Percentiles rank a stretch among this genome's conserved stretches.
These are phyloP conservation scores for Quercus glauca DNA, from an alignment of 306 rosid species.

Conservation along the genomic window DNA sequence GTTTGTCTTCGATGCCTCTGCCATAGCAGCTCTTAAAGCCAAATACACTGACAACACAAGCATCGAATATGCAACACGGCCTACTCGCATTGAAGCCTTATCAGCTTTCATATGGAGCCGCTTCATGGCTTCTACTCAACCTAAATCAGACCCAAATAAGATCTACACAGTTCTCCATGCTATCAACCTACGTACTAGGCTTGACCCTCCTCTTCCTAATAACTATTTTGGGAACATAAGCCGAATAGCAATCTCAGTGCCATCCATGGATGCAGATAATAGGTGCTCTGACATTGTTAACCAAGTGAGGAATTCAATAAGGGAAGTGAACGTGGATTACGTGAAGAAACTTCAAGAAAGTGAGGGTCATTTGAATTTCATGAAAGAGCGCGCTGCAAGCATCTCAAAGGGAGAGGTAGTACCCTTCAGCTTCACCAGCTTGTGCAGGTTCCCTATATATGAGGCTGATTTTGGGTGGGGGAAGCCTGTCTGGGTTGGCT, in stretches of 20 bases:
- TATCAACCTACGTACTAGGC: constrained; percentile 11
- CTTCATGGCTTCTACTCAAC: background rate
- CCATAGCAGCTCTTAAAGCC: constrained; percentile 8
- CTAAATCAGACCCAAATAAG: background rate
- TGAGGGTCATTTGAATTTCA: background rate
- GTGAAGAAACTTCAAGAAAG: background rate
- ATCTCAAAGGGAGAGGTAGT: background rate
- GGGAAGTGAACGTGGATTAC: background rate
- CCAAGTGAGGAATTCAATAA: background rate
- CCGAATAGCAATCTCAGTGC: background rate
- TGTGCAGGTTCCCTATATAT: constrained; percentile 14
- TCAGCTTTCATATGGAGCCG: constrained; percentile 21
- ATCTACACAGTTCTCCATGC: constrained; percentile 9
- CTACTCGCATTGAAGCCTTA: constrained; percentile 3
- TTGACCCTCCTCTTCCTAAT: constrained; percentile 4
- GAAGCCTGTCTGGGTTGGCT: constrained; percentile 37
- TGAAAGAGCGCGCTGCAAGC: background rate
- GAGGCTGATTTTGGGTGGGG: constrained; percentile 49
- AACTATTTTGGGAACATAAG: constrained; percentile 6
- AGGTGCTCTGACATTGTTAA: background rate
- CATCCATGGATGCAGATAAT: background rate
- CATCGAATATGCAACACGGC: background rate
- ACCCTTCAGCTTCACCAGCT: constrained; percentile 10
- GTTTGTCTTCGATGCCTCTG: constrained; percentile 20
- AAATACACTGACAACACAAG: background rate